Conservation (phyloP, 164 flowering plant genomes). For the Vitis rupestris region DNA sequence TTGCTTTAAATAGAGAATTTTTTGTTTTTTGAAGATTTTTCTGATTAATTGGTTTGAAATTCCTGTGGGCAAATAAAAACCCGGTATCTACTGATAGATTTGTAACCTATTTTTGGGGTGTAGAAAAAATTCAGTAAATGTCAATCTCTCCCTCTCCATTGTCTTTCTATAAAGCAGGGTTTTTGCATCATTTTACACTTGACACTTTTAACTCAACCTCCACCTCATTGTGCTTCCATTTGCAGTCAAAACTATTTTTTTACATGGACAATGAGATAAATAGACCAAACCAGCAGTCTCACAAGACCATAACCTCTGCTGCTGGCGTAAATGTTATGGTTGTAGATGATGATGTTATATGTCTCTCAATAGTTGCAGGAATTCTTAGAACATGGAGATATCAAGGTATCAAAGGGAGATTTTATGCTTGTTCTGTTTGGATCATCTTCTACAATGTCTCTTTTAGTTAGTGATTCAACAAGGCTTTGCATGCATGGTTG, state of each 20-base stretch:
- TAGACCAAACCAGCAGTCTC: not conserved
- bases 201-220: too few species aligned
- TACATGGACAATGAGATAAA: slow-evolving; percentile 1
- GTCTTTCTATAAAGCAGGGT: too few species aligned
- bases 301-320: not conserved
- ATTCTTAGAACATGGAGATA: slow-evolving; percentile 28
- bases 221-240: too few species aligned
- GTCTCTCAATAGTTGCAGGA: slow-evolving; percentile 29
- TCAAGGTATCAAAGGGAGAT: slow-evolving; percentile 25
- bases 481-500: too few species aligned
- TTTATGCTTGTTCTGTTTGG: not conserved
- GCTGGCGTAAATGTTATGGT: slow-evolving; percentile 21
- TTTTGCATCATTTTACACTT: too few species aligned
- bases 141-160: too few species aligned
- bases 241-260: too few species aligned
- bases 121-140: too few species aligned
- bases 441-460: not conserved
- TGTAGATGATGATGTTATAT: slow-evolving; percentile 46
- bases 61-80: not conserved
- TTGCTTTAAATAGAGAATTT: slow-evolving; percentile 9
- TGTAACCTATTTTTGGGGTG: too few species aligned
- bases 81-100: too few species aligned
- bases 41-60: slow-evolving; percentile 1
- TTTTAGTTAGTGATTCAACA: too few species aligned
- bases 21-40: slow-evolving; percentile 9